phyloP scores from a whole-genome alignment of 2,329 filamentous ascomycete species.

The Mycosphaerella sp. region DNA sequence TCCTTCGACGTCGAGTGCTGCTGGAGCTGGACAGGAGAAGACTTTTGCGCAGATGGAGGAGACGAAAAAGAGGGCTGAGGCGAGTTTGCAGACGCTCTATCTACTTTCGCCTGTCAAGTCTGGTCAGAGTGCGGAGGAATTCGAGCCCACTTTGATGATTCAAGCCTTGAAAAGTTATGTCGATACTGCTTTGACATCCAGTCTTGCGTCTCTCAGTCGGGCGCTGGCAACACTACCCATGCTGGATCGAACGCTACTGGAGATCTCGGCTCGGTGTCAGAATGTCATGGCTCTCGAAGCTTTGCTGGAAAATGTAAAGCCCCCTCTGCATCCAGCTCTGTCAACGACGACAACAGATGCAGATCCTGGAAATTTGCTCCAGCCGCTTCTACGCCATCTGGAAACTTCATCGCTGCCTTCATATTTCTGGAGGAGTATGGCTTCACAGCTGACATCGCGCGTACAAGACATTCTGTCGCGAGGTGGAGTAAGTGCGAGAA shows the following conservation, averaged over 20 bases:
- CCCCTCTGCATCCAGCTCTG: conserved; percentile 64
- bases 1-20: conserved; percentile 17
- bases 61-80: conserved; percentile 64
- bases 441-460: conserved; percentile 65
- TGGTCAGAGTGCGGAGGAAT: conserved; percentile 41
- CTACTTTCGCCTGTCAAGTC: conserved; percentile 65
- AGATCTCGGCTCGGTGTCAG: conserved; percentile 78
- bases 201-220: conserved; percentile 65
- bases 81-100: conserved; percentile 71
- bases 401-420: conserved; percentile 83
- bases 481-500: conserved; percentile 77
- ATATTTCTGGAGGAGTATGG: conserved; percentile 90
- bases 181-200: conserved; percentile 71
- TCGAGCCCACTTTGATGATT: conserved; percentile 65
- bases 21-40: conserved; percentile 22
- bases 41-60: conserved; percentile 64
- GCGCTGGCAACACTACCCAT: conserved; percentile 73
- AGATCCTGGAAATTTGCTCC: conserved; percentile 53
- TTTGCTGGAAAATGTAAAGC: conserved; percentile 62
- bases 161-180: conserved; percentile 75
- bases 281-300: conserved; percentile 84
- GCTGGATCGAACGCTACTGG: conserved; percentile 72
- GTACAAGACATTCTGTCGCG: conserved; percentile 79
- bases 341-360: neutral
- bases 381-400: conserved; percentile 62